Base-by-base conservation (phyloP, 1,284 basidiomycete genomes). In the Ceratobasidium sp. region DNA sequence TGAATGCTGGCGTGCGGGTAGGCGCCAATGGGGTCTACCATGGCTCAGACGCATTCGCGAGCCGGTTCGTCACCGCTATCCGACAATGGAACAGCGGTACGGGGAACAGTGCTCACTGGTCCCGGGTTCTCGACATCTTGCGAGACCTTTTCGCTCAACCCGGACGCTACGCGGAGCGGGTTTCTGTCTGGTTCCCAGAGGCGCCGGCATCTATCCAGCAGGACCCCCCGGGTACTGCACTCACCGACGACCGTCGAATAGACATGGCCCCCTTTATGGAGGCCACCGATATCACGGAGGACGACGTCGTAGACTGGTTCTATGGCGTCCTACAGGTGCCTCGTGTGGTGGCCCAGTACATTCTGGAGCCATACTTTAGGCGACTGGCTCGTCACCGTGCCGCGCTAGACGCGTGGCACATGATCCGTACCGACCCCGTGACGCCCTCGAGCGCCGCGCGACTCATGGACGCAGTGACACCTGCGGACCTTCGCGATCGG, bases 191-290 rank as follows among this genome's bases (percentile, higher is more conserved):
- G 53, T 29, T 56, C 53, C 53, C 53, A 29, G 53, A 11, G 27
- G 53, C 53, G 53, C 53, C 24, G 9, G 9, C 19, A 19, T 31
- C 53, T 9, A n/a, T n/a, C n/a, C 27, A 29, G 19, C 27, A 29
- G 53, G 53, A 56, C 53, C 53, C 53, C n/a, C n/a, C 14, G 53
- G 33, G 27, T 29, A 56, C 53, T 14, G 33, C 27, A 56, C 53
- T 9, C 24, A 29, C 53, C 15, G 27, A 24, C 22, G 24, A 29
- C 15, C 24, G 17, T 31, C 17, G 27, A 31, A 29, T 56, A 14
- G 15, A 11, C 15, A 9, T 56, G 27, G 14, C 24, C 7, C 19
- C 8, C 7, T 56, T 56, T 31, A 11, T 29, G 9, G 53, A 56
- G 53, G 27, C 53, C 14, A 8, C 15, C 24, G 9, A 56, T 29